Percentiles rank a stretch among this genome's conserved stretches.
phyloP scores from a whole-genome alignment of 805 yeast species.

The Saccharomyces jurei region DNA sequence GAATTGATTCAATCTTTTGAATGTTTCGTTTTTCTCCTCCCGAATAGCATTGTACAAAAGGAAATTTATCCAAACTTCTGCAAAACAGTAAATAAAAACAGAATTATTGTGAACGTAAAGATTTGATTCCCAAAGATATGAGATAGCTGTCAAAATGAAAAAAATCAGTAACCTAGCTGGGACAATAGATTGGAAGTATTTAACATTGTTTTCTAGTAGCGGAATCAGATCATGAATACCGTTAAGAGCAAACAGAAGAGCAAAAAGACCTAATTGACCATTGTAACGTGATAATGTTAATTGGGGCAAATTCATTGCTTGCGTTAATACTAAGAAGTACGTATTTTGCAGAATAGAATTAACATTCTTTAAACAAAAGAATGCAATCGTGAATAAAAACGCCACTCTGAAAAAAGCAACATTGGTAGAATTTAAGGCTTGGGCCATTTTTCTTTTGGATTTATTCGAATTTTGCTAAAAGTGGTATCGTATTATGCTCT shows the following conservation, averaged over 20 bases:
- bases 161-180: slow-evolving; percentile 47
- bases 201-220: slow-evolving; percentile 36
- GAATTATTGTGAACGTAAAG: slow-evolving; percentile 49
- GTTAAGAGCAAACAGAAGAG: slow-evolving; percentile 37
- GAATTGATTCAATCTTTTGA: slow-evolving; percentile 30
- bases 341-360: slow-evolving; percentile 37
- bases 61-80: slow-evolving; percentile 65
- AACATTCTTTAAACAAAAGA: slow-evolving; percentile 42
- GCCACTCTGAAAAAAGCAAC: slow-evolving; percentile 41
- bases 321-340: slow-evolving; percentile 44
- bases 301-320: slow-evolving; percentile 48
- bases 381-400: slow-evolving; percentile 38
- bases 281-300: slow-evolving; percentile 27
- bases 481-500: neutral
- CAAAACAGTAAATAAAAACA: slow-evolving; percentile 49
- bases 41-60: slow-evolving; percentile 52
- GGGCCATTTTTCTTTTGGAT: slow-evolving; percentile 35
- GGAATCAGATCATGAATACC: slow-evolving; percentile 54
- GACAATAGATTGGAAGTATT: slow-evolving; percentile 51
- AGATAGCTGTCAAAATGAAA: slow-evolving; percentile 42
- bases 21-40: slow-evolving; percentile 51
- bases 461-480: neutral
- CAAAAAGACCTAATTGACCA: slow-evolving; percentile 43
- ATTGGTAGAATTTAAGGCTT: slow-evolving; percentile 41
- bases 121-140: slow-evolving; percentile 40